Conservation (phyloP, 139 green algal genomes). For the Chlorella sp. region DNA sequence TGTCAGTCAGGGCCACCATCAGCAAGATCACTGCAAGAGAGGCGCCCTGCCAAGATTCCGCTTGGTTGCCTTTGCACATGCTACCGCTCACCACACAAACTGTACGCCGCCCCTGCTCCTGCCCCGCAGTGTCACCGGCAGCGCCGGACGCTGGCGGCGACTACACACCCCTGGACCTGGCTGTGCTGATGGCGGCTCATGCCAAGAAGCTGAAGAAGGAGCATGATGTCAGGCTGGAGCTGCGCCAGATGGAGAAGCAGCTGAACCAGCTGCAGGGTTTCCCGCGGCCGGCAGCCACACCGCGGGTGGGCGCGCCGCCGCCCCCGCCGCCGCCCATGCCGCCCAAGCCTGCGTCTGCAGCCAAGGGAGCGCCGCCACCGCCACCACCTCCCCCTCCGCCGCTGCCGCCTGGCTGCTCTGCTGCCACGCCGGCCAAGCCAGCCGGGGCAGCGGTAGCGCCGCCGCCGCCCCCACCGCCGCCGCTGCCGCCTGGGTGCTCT, state of each 20-base stretch:
- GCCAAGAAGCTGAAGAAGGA: conserved; percentile 36
- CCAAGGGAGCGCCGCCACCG: conserved; percentile 43
- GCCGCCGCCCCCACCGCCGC: no score
- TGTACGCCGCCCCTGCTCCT: no score
- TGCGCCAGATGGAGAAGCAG: conserved; percentile 35
- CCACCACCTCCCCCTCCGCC: conserved; percentile 21
- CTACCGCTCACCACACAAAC: no score
- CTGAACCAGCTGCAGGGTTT: conserved; percentile 36
- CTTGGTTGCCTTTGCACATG: no score
- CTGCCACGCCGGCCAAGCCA: no score
- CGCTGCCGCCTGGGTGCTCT: no score
- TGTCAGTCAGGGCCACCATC: no score
- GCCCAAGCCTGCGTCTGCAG: background rate
- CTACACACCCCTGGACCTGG: conserved; percentile 44
- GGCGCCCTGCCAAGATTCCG: no score
- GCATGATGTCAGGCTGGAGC: background rate
- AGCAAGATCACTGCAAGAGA: no score
- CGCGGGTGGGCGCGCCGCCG: conserved; percentile 20
- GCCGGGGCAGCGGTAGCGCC: no score
- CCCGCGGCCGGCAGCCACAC: conserved; percentile 15
- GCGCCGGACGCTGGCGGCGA: conserved; percentile 9
- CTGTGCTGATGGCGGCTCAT: conserved; percentile 33
- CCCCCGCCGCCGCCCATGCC: conserved; percentile 24
- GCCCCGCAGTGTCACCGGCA: conserved; percentile 3
- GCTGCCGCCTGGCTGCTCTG: no score